These are phyloP conservation scores for Caloboletus inedulis DNA, from an alignment of 1,284 basidiomycete genomes.

Conservation along the genomic window DNA sequence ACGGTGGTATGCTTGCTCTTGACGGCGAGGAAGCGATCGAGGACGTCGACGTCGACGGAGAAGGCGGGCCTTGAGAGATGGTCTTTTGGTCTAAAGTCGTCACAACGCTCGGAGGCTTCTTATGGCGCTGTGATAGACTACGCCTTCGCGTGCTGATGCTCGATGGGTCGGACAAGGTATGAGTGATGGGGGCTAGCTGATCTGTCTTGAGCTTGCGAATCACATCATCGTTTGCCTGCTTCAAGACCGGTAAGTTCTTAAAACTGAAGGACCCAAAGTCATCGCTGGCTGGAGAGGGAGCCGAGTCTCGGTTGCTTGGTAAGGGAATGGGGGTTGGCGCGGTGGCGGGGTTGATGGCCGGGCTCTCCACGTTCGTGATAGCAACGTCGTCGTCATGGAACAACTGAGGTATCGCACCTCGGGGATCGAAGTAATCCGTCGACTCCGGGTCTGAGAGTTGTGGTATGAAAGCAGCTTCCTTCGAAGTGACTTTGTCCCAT, in stretches of 20 bases:
- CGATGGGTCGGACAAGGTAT: constrained; percentile 66
- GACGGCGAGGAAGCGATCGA: constrained; percentile 92
- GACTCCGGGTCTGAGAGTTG: constrained; percentile 95
- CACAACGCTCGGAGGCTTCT: constrained; percentile 74
- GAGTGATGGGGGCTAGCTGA: constrained; percentile 68
- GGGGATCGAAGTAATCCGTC: constrained; percentile 98
- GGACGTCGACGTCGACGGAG: constrained; percentile 89
- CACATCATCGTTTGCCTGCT: constrained; percentile 98
- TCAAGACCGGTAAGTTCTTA: constrained; percentile 95
- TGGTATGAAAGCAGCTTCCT: constrained; percentile 94
- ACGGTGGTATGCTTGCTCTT: constrained; percentile 64
- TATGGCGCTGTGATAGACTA: constrained; percentile 70
- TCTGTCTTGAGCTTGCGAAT: constrained; percentile 92
- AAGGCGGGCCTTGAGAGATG: constrained; percentile 70
- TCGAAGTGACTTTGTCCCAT: constrained; percentile 88
- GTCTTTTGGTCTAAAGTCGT: constrained; percentile 62
- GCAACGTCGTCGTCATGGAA: constrained; percentile 82
- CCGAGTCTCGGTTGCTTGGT: constrained; percentile 43
- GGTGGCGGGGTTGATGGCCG: constrained; percentile 40
- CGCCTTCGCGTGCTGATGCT: constrained; percentile 59
- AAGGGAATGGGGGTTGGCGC: constrained; percentile 49
- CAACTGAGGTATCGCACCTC: constrained; percentile 85
- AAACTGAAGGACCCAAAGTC: constrained; percentile 99
- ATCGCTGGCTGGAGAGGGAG: constrained; percentile 57
- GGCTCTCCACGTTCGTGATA: constrained; percentile 51